Evolutionary conservation across 352 stramenopile species (phyloP).

Genomic region (Thraustotheca clavata): DNA sequence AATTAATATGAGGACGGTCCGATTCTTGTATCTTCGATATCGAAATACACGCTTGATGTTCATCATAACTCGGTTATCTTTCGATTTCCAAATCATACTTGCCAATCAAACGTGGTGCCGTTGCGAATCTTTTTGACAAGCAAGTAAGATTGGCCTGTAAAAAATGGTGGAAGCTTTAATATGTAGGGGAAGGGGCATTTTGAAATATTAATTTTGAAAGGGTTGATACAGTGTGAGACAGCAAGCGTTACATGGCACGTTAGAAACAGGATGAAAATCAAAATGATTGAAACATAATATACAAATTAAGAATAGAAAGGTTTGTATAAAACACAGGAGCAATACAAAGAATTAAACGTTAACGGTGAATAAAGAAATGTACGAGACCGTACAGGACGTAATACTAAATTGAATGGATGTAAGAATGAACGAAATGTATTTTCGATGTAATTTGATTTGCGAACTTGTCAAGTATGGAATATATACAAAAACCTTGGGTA

Average conservation of each 20-base stretch:
- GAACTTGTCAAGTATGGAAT: conserved; percentile 19
- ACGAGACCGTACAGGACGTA: background rate
- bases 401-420: background rate
- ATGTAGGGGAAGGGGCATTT: background rate
- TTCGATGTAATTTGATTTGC: conserved; percentile 2
- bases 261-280: no score
- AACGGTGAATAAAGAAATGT: no score
- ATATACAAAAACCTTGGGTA: conserved; percentile 12
- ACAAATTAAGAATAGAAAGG: no score
- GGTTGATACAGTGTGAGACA: conserved; percentile 10
- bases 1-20: no score
- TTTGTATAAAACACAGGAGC: no score
- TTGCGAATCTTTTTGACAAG: background rate
- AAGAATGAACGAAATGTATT: background rate
- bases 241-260: conserved; percentile 3
- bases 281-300: no score
- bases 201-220: background rate
- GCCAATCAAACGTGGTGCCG: background rate
- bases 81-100: conserved; percentile 8
- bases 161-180: background rate
- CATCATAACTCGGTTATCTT: background rate
- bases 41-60: background rate
- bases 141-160: background rate
- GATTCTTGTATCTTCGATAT: no score
- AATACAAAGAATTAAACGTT: no score